Conservation (phyloP, 2,329 filamentous ascomycete species). For the Huntiella savannae region DNA sequence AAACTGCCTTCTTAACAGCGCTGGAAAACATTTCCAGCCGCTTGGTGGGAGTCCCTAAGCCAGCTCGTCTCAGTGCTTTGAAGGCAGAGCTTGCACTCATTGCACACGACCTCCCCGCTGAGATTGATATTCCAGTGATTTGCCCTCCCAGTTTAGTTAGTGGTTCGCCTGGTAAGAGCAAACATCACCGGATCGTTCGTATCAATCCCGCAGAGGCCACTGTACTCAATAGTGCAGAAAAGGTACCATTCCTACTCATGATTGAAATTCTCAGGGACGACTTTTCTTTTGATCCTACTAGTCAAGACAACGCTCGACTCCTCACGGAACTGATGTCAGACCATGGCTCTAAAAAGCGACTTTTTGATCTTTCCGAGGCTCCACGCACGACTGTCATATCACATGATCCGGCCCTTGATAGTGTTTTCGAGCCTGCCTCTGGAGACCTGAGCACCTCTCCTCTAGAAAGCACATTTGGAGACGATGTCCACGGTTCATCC, state of each 20-base stretch:
- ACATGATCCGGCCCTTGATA: conserved; percentile 37
- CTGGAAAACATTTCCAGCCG: conserved; percentile 71
- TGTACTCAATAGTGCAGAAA: conserved; percentile 70
- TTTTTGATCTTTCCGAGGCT: conserved; percentile 53
- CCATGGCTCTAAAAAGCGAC: conserved; percentile 35
- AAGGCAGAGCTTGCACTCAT: conserved; percentile 66
- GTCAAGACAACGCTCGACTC: conserved; percentile 50
- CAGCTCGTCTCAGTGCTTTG: conserved; percentile 60
- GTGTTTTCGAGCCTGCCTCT: conserved; percentile 65
- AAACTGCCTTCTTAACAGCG: conserved; percentile 64
- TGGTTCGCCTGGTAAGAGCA: conserved; percentile 54
- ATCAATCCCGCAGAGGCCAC: conserved; percentile 71
- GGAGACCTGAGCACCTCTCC: conserved; percentile 62
- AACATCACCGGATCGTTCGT: conserved; percentile 65
- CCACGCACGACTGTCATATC: conserved; percentile 26
- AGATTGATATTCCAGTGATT: conserved; percentile 68
- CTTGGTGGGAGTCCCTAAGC: conserved; percentile 65
- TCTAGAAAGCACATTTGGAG: conserved; percentile 39
- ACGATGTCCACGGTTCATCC: conserved; percentile 19
- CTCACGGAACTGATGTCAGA: conserved; percentile 37
- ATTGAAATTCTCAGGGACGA: conserved; percentile 66
- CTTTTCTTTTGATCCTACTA: conserved; percentile 64
- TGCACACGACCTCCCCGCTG: conserved; percentile 61
- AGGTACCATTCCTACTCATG: conserved; percentile 72
- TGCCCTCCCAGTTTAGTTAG: conserved; percentile 57